These are phyloP conservation scores for Seiridium unicorne DNA, from an alignment of 2,329 filamentous ascomycete genomes.

Conservation along the genomic window DNA sequence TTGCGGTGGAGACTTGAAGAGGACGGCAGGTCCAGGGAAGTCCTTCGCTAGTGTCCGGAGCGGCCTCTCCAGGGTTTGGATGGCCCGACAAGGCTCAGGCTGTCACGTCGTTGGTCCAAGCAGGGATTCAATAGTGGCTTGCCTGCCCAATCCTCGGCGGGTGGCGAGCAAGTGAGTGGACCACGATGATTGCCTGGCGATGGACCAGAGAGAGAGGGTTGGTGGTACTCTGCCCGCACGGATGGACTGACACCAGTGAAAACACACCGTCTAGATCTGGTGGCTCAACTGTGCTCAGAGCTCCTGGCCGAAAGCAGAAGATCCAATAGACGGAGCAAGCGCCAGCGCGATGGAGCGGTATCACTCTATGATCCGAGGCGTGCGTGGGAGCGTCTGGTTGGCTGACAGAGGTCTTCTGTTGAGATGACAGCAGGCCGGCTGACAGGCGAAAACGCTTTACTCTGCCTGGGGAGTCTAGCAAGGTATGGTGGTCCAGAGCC, in stretches of 20 bases:
- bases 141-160: slow-evolving; percentile 12
- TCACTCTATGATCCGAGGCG: slow-evolving; percentile 25
- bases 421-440: slow-evolving; percentile 1
- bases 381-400: slow-evolving; percentile 30
- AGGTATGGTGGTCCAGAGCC: slow-evolving; percentile 7
- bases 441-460: not conserved
- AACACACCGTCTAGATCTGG: not conserved
- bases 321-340: slow-evolving; percentile 21
- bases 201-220: not conserved
- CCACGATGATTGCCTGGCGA: slow-evolving; percentile 1
- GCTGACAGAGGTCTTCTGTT: slow-evolving; percentile 7
- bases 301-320: slow-evolving; percentile 16
- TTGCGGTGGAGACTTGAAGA: slow-evolving; percentile 19
- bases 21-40: slow-evolving; percentile 1
- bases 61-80: slow-evolving; percentile 9
- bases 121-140: slow-evolving; percentile 9
- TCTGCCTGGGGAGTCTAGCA: not conserved
- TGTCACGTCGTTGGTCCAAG: slow-evolving; percentile 11
- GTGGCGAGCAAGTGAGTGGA: slow-evolving; percentile 12
- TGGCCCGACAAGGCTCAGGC: slow-evolving; percentile 12
- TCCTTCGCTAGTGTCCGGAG: slow-evolving; percentile 6
- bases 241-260: slow-evolving; percentile 1
- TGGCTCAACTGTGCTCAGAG: not conserved
- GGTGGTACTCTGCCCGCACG: not conserved
- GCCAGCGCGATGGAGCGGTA: slow-evolving; percentile 26